Conservation (phyloP, 2,329 filamentous ascomycete species). For the Cordyceps javanica region DNA sequence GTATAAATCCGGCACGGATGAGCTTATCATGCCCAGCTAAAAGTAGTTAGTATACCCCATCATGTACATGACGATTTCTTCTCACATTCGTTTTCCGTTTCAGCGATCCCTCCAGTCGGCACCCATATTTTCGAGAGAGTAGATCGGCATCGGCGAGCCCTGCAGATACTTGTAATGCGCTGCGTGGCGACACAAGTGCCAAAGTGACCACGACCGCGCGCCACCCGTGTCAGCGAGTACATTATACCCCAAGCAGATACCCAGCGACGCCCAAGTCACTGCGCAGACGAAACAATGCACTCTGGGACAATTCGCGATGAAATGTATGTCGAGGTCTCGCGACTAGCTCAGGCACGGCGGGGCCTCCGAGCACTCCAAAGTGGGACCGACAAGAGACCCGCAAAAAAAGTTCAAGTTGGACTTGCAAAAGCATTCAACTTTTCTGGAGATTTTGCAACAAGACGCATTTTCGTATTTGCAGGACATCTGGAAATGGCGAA, state of each 20-base stretch:
- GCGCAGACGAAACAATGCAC: neutral
- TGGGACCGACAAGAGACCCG: constrained; percentile 5
- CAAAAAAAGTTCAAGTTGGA: constrained; percentile 14
- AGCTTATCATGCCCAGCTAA: constrained; percentile 61
- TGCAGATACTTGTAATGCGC: neutral
- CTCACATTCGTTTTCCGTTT: constrained; percentile 48
- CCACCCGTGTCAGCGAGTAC: constrained; percentile 8
- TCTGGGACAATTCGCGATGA: neutral
- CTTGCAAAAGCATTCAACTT: constrained; percentile 5
- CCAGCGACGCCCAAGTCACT: neutral
- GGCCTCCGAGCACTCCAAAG: neutral
- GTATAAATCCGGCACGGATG: constrained; percentile 64
- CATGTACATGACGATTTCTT: neutral
- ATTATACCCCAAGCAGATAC: neutral
- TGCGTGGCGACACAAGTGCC: neutral
- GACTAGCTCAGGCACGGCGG: neutral
- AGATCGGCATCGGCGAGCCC: constrained; percentile 31
- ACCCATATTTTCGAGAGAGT: constrained; percentile 70
- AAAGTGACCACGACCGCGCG: neutral
- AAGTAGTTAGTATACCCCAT: constrained; percentile 16
- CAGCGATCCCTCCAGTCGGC: constrained; percentile 64
- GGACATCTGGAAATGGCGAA: constrained; percentile 20
- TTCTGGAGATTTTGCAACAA: constrained; percentile 6
- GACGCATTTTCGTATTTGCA: neutral
- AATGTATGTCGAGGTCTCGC: neutral